Conservation (phyloP, 2,329 filamentous ascomycete genomes). For the Gaeumannomyces sp. region DNA sequence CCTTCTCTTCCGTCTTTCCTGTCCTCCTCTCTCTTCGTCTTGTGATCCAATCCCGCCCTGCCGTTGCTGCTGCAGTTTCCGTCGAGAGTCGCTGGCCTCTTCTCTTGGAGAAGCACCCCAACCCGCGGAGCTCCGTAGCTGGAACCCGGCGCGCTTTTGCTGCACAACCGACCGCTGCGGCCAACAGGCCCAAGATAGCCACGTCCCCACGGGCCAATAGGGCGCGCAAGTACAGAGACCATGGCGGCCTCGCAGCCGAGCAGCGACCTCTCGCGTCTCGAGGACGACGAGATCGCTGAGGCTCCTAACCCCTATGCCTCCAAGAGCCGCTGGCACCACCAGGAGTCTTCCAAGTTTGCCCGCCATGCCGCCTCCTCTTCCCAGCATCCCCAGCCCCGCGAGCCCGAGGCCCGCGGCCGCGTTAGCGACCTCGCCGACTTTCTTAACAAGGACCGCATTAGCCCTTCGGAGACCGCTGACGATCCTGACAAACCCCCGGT, state of each 20-base stretch:
- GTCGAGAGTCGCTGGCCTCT: background rate
- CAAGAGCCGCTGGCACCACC: slow-evolving; percentile 54
- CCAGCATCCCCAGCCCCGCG: slow-evolving; percentile 23
- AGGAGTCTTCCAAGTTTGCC: slow-evolving; percentile 53
- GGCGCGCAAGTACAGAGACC: background rate
- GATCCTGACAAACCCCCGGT: background rate
- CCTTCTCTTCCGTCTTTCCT: background rate
- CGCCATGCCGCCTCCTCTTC: slow-evolving; percentile 35
- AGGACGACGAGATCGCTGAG: background rate
- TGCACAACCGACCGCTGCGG: background rate
- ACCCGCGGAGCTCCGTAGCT: background rate
- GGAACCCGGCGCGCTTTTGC: background rate
- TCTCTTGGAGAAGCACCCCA: background rate
- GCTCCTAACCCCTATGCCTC: slow-evolving; percentile 48
- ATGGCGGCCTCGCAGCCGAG: slow-evolving; percentile 14
- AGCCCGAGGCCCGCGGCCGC: slow-evolving; percentile 33
- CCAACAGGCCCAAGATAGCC: no score
- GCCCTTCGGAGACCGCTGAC: slow-evolving; percentile 26
- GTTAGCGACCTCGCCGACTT: slow-evolving; percentile 50
- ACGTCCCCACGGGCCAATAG: slow-evolving; percentile 3
- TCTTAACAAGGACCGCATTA: slow-evolving; percentile 47
- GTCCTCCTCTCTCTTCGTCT: background rate
- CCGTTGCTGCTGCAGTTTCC: background rate
- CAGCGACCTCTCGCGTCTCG: slow-evolving; percentile 2
- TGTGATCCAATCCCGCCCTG: no score